Conservation (phyloP, 2,329 filamentous ascomycete genomes). For the Aspergillus caelatus region DNA sequence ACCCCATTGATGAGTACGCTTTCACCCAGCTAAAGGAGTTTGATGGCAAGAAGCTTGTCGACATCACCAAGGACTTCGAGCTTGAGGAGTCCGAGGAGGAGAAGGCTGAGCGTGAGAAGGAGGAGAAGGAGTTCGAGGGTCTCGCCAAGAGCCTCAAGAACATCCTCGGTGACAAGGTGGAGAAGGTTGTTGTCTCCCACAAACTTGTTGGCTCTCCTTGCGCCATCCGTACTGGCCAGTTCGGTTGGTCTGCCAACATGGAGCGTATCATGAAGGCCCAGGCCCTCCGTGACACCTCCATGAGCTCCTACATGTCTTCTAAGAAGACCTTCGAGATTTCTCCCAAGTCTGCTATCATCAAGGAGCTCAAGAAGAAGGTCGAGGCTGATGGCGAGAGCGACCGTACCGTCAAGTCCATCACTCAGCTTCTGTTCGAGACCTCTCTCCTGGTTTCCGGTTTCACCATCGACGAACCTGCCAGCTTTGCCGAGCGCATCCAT, state of each 20-base stretch:
- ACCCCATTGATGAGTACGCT: slow-evolving; percentile 99
- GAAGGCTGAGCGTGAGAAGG: slow-evolving; percentile 91
- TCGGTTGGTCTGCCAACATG: slow-evolving; percentile 99
- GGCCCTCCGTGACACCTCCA: slow-evolving; percentile 98
- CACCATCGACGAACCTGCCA: slow-evolving; percentile 98
- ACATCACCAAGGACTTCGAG: slow-evolving; percentile 99
- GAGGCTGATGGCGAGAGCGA: slow-evolving; percentile 97
- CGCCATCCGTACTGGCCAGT: slow-evolving; percentile 98
- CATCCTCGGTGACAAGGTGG: slow-evolving; percentile 97
- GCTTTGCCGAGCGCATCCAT: slow-evolving; percentile 99
- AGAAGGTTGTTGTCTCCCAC: slow-evolving; percentile 99
- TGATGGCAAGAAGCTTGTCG: slow-evolving; percentile 99
- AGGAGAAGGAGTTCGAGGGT: slow-evolving; percentile 97
- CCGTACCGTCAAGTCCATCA: slow-evolving; percentile 98
- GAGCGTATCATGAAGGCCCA: slow-evolving; percentile 99
- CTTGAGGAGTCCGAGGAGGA: slow-evolving; percentile 99
- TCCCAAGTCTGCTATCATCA: slow-evolving; percentile 95
- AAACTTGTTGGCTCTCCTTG: slow-evolving; percentile 94
- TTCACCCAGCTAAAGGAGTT: slow-evolving; percentile 99
- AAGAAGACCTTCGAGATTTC: slow-evolving; percentile 99
- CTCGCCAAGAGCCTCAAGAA: slow-evolving; percentile 99
- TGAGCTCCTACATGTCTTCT: slow-evolving; percentile 99
- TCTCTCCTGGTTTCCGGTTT: slow-evolving; percentile 98
- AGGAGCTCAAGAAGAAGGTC: slow-evolving; percentile 99
- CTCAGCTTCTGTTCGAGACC: slow-evolving; percentile 97